phyloP scores from a whole-genome alignment of 257 asterid species.

The Lavandula angustifolia region DNA sequence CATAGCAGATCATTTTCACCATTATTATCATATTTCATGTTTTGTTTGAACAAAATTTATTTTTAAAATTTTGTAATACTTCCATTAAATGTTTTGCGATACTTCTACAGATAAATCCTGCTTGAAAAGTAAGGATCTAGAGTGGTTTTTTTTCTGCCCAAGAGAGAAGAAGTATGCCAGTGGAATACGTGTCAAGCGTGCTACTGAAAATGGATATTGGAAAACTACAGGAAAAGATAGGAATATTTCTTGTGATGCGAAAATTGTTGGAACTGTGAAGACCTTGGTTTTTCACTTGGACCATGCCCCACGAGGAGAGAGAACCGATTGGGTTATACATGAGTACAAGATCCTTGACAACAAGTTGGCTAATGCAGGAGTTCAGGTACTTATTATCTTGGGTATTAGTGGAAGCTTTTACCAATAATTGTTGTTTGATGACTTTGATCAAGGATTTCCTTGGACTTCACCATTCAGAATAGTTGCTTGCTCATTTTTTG shows the following conservation, averaged over 20 bases:
- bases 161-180: constrained; percentile 78
- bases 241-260: constrained; percentile 32
- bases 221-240: constrained; percentile 87
- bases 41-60: not conserved
- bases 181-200: constrained; percentile 76
- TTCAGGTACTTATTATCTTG: constrained; percentile 51
- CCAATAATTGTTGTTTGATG: not conserved
- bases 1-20: no score
- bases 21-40: not conserved
- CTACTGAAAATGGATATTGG: constrained; percentile 84
- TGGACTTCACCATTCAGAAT: not conserved
- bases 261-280: constrained; percentile 64
- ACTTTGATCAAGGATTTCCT: not conserved
- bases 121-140: constrained; percentile 66
- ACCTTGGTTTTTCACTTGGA: constrained; percentile 83
- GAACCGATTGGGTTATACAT: constrained; percentile 86
- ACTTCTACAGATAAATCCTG: constrained; percentile 61
- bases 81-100: not conserved
- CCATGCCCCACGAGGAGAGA: constrained; percentile 63
- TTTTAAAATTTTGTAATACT: not conserved
- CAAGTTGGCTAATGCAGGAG: constrained; percentile 52
- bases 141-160: constrained; percentile 94
- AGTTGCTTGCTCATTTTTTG: not conserved
- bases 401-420: not conserved
- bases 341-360: constrained; percentile 63